These are phyloP conservation scores for Sporopachydermia cereana DNA, from an alignment of 1,139 yeast species.

Conservation along the genomic window DNA sequence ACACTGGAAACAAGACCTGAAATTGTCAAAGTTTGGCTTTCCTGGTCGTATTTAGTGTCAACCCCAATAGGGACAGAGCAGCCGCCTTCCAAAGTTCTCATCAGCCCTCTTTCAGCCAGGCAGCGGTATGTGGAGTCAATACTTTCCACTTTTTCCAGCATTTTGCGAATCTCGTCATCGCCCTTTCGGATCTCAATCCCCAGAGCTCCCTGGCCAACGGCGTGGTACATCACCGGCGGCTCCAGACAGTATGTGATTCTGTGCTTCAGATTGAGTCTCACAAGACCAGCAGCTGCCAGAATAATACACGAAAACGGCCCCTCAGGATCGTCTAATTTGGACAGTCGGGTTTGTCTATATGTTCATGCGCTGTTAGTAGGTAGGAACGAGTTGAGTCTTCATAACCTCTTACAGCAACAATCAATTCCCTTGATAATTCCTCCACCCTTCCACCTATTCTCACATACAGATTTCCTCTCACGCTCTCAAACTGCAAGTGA, in stretches of 20 bases:
- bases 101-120: slow-evolving; percentile 78
- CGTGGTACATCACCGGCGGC: slow-evolving; percentile 84
- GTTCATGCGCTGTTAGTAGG: not conserved
- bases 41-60: slow-evolving; percentile 41
- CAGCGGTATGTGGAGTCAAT: slow-evolving; percentile 62
- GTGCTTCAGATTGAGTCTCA: slow-evolving; percentile 54
- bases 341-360: slow-evolving; percentile 53
- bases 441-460: not conserved
- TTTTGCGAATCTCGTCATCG: slow-evolving; percentile 44
- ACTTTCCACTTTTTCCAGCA: slow-evolving; percentile 57
- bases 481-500: slow-evolving; percentile 53
- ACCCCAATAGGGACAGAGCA: slow-evolving; percentile 97
- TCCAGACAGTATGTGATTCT: slow-evolving; percentile 57
- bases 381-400: no score
- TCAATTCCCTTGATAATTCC: no score
- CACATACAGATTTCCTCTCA: slow-evolving; percentile 66
- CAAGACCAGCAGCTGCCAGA: slow-evolving; percentile 86
- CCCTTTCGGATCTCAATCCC: slow-evolving; percentile 78
- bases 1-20: slow-evolving; percentile 71
- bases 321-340: slow-evolving; percentile 63
- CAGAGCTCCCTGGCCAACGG: slow-evolving; percentile 96
- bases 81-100: slow-evolving; percentile 91
- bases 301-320: slow-evolving; percentile 64
- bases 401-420: no score
- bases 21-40: slow-evolving; percentile 35